Percentiles rank a stretch among this genome's conserved stretches.
phyloP scores from a whole-genome alignment of 2,329 filamentous ascomycete species.

The Ascosphaera apis region DNA sequence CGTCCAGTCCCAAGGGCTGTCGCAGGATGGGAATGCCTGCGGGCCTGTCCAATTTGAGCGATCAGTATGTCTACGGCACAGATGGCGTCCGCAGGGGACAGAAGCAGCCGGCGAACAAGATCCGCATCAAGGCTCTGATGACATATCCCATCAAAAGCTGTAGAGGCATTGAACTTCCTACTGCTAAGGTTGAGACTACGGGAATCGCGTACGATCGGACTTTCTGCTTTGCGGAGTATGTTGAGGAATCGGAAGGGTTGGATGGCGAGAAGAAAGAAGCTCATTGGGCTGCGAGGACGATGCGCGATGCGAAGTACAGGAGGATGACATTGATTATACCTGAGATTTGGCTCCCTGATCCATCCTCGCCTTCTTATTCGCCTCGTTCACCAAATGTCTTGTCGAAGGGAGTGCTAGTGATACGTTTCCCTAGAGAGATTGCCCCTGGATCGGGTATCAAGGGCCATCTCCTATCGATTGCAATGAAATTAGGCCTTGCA shows the following conservation, averaged over 20 bases:
- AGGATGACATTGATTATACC: conserved; percentile 45
- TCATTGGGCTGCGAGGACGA: conserved; percentile 21
- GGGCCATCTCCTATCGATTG: conserved; percentile 8
- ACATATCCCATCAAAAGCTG: conserved; percentile 74
- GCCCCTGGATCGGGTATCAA: conserved; percentile 4
- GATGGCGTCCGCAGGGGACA: conserved; percentile 12
- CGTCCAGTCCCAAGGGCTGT: conserved; percentile 24
- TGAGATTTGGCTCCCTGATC: conserved; percentile 36
- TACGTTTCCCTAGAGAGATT: conserved; percentile 20
- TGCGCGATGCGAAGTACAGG: conserved; percentile 26
- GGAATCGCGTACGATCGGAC: conserved; percentile 63
- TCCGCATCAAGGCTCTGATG: conserved; percentile 44
- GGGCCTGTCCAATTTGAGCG: conserved; percentile 28
- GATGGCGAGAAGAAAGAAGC: conserved; percentile 15
- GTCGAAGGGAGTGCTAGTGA: conserved; percentile 29
- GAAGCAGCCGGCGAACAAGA: conserved; percentile 12
- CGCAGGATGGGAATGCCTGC: conserved; percentile 26
- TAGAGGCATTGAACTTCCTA: conserved; percentile 46
- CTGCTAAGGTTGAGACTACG: conserved; percentile 38
- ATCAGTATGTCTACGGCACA: conserved; percentile 32
- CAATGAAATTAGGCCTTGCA: conserved; percentile 12
- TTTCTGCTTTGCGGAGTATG: conserved; percentile 54
- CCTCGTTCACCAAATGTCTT: conserved; percentile 23
- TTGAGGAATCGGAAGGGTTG: conserved; percentile 6
- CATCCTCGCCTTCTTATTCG: conserved; percentile 19